Evolutionary conservation across 495 filamentous ascomycete genomes (phyloP), one percentile per base, ranked within the genome.

Genomic region (Aspergillus cristatus): DNA sequence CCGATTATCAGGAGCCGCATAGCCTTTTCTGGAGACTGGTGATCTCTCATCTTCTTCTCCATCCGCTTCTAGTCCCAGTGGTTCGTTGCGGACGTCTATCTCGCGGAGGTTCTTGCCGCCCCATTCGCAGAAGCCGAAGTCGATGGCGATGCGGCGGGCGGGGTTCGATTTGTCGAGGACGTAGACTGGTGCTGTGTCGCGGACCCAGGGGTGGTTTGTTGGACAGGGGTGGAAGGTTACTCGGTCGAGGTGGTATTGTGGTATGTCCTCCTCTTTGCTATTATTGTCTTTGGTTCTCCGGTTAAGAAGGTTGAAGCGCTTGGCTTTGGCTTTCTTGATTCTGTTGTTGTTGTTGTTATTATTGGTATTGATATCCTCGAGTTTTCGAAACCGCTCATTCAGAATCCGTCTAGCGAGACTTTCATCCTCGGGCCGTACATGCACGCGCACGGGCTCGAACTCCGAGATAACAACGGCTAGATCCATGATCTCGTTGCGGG

Each of bases 91-190:
- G 3, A 36, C 50, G 26, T 58, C 54, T 32, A 53, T 48, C 11
- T 16, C 20, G 8, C 48, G 35, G 0, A 25, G 20, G 2, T 45
- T 42, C 26, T 55, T 57, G 28, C 52, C 47, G 18, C 58, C 58
- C 58, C 58, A 62, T 38, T 60, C 58, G 34, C 50, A 53, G 42
- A 62, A 62, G 4, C 32, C 38, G 31, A 62, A 62, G 35, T 62
- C 48, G 7, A 62, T 44, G 8, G 56, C 58, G 18, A 45, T 48
- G 4, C 56, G 51, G 6, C 14, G 20, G 14, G 6, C 13, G 29
- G 24, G 6, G 14, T 37, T 30, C 5, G 32, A 11, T 29, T 50
- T 39, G 6, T 47, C 38, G 5, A 33, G 52, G 14, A 60, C 52
- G 37, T 60, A 62, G 10, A 60, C 52, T 12, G 58, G 58, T 0